Conservation (phyloP, 164 flowering plant species). For the Vitis riparia region DNA sequence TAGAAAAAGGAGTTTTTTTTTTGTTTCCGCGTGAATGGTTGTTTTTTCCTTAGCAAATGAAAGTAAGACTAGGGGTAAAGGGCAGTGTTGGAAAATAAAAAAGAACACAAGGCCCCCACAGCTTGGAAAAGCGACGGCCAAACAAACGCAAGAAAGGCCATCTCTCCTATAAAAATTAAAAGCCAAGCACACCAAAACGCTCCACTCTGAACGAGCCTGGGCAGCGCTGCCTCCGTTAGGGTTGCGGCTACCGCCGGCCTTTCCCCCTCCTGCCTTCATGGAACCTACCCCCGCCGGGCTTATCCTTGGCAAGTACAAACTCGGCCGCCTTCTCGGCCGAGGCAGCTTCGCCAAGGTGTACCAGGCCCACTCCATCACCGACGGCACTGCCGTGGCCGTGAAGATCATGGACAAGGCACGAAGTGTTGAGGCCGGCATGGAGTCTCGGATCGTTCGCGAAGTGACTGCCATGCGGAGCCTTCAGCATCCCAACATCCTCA, state of each 20-base stretch:
- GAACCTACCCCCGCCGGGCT: neutral
- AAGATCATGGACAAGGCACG: constrained; percentile 59
- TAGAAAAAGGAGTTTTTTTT: too few species aligned
- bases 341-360: constrained; percentile 82
- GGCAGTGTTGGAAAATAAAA: too few species aligned
- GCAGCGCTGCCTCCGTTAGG: neutral
- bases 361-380: constrained; percentile 35
- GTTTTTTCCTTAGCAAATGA: too few species aligned
- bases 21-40: too few species aligned
- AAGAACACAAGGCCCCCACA: too few species aligned
- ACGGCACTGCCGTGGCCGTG: constrained; percentile 44
- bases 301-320: constrained; percentile 49
- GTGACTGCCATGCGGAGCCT: constrained; percentile 68
- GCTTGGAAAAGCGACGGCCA: too few species aligned
- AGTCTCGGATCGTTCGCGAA: constrained; percentile 49
- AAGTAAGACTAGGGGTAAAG: too few species aligned
- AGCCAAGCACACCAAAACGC: too few species aligned
- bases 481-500: constrained; percentile 55
- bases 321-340: constrained; percentile 59
- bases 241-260: constrained; percentile 11
- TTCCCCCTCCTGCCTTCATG: neutral
- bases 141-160: too few species aligned
- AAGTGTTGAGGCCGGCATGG: constrained; percentile 38
- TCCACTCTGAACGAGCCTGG: neutral
- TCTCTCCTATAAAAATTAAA: too few species aligned